Conservation (phyloP, 805 yeast genomes). For the Pichia pseudocactophila region DNA sequence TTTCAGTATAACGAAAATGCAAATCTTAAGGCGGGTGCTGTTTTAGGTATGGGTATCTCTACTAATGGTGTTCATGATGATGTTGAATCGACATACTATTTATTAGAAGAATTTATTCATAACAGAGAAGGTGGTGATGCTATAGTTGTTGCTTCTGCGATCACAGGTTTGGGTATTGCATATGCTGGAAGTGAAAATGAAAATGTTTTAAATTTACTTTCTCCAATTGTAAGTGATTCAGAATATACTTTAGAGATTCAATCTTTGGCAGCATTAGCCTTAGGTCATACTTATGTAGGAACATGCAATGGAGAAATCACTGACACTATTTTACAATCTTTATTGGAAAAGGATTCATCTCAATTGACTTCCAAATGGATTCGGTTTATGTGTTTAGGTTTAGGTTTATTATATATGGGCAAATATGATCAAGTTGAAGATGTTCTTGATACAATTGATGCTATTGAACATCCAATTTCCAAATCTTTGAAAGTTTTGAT, state of each 20-base stretch:
- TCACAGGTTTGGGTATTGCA: conserved; percentile 87
- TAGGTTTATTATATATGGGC: conserved; percentile 87
- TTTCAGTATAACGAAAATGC: conserved; percentile 78
- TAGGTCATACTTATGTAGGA: conserved; percentile 93
- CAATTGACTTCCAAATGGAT: conserved; percentile 84
- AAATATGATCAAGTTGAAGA: conserved; percentile 91
- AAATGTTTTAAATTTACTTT: conserved; percentile 64
- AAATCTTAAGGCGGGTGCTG: conserved; percentile 91
- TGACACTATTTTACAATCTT: conserved; percentile 81
- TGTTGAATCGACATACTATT: conserved; percentile 81
- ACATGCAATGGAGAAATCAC: conserved; percentile 93
- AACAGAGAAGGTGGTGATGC: conserved; percentile 43
- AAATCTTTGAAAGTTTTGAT: conserved; percentile 83
- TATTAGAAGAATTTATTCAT: conserved; percentile 64
- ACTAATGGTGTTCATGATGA: conserved; percentile 94
- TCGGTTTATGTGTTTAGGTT: conserved; percentile 82
- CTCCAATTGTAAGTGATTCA: conserved; percentile 77
- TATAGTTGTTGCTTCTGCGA: conserved; percentile 67
- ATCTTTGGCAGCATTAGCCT: conserved; percentile 79
- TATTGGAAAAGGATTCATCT: conserved; percentile 71
- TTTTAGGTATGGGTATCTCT: conserved; percentile 88
- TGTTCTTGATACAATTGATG: conserved; percentile 86
- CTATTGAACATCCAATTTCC: conserved; percentile 91
- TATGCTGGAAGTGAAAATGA: conserved; percentile 91
- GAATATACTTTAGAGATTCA: conserved; percentile 69